Percentiles rank a stretch among this genome's conserved stretches.
phyloP scores from a whole-genome alignment of 164 flowering plant species.

The Buxus sempervirens region DNA sequence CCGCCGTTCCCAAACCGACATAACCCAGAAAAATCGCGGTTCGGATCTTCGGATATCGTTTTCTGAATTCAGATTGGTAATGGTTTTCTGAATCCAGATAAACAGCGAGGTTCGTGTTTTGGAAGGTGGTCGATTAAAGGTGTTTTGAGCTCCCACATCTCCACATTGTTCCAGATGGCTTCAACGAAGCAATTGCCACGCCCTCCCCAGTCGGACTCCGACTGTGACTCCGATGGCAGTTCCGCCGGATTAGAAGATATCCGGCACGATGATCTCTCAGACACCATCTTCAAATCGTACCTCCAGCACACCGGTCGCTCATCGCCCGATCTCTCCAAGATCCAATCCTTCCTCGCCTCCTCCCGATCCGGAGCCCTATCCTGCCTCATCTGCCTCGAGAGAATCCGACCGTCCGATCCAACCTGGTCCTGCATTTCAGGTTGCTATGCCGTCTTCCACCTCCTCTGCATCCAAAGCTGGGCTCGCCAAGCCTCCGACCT shows the following conservation, averaged over 20 bases:
- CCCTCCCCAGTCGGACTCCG: conserved; percentile 41
- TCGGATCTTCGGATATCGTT: no score
- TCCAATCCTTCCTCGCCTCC: conserved; percentile 74
- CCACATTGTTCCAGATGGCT: no score
- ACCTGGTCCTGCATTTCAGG: conserved; percentile 78
- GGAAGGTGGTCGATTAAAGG: no score
- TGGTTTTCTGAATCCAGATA: no score
- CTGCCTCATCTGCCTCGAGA: conserved; percentile 89
- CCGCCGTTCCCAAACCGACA: no score
- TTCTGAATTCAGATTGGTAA: no score
- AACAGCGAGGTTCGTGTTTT: no score
- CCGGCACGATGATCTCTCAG: conserved; percentile 53
- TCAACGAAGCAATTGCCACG: no score
- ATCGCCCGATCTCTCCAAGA: conserved; percentile 65
- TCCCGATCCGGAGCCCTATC: conserved; percentile 80
- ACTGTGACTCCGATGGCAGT: conserved; percentile 34
- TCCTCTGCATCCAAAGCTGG: conserved; percentile 84
- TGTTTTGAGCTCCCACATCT: no score
- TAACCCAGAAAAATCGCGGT: no score
- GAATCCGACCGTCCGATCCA: conserved; percentile 60
- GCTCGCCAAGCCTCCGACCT: conserved; percentile 76
- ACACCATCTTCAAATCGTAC: conserved; percentile 66
- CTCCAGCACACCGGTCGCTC: conserved; percentile 41
- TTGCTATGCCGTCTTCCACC: conserved; percentile 86
- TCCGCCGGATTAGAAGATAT: conserved; percentile 11